These are phyloP conservation scores for Elaeagnus macrophylla DNA, from an alignment of 306 rosid species.

Conservation along the genomic window DNA sequence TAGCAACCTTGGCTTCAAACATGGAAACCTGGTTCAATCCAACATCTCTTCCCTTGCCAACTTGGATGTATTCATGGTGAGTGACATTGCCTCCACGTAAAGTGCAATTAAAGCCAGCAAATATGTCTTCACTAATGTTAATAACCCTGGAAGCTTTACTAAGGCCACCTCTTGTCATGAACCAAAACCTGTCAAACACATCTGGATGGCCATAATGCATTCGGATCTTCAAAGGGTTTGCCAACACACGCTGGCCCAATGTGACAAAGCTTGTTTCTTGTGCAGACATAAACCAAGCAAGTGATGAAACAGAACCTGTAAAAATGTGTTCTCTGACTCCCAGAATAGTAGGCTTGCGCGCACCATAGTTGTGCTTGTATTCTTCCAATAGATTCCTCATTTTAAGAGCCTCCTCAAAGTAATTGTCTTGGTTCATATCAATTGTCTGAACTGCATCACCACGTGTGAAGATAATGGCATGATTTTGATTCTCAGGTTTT, in stretches of 20 bases:
- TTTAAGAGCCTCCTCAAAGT: conserved; percentile 91
- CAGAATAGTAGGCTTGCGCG: conserved; percentile 68
- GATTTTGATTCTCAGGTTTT: conserved; percentile 31
- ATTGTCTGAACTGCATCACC: conserved; percentile 90
- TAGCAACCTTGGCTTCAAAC: conserved; percentile 92
- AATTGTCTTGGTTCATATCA: conserved; percentile 93
- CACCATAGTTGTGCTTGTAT: conserved; percentile 45
- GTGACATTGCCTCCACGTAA: conserved; percentile 81
- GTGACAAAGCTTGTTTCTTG: conserved; percentile 92
- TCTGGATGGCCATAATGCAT: conserved; percentile 98
- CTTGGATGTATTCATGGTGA: conserved; percentile 89
- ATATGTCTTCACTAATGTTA: conserved; percentile 86
- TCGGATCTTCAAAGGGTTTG: conserved; percentile 73
- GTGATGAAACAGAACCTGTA: conserved; percentile 89
- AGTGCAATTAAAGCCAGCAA: conserved; percentile 84
- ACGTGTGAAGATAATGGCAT: conserved; percentile 85
- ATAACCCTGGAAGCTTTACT: conserved; percentile 91
- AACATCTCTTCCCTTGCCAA: conserved; percentile 92
- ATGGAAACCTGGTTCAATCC: conserved; percentile 79
- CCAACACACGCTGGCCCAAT: conserved; percentile 79
- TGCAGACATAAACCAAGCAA: conserved; percentile 95
- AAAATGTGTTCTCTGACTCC: conserved; percentile 88
- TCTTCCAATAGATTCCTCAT: conserved; percentile 78
- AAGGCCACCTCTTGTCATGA: conserved; percentile 78
- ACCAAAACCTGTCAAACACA: conserved; percentile 86